Percentiles rank a stretch among this genome's conserved stretches.
Conservation (phyloP, 108 stramenopile genomes). For the Aurantiochytrium sp. region DNA sequence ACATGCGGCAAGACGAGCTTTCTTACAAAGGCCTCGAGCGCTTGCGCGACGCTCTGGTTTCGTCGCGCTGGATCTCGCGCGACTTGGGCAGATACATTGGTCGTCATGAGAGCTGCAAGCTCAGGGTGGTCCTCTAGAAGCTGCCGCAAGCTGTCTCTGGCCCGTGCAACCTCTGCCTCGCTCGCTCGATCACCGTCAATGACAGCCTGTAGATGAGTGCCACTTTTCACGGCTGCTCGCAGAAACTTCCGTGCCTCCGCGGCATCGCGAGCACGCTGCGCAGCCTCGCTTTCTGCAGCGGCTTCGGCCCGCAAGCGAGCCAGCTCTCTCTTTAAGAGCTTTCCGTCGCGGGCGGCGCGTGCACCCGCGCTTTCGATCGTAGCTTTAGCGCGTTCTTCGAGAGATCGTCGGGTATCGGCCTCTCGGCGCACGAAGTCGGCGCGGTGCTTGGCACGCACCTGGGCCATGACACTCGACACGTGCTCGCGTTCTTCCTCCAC, state of each 20-base stretch:
- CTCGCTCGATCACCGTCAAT: background rate
- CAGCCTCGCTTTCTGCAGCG: background rate
- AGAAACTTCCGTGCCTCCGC: background rate
- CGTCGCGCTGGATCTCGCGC: background rate
- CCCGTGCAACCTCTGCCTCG: background rate
- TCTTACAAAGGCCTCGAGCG: background rate
- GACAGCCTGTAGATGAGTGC: background rate
- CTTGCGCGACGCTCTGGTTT: background rate
- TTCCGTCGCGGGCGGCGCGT: background rate
- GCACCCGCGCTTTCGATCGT: background rate
- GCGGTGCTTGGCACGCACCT: background rate
- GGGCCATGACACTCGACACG: background rate
- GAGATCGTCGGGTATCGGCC: background rate
- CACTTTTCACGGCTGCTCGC: background rate
- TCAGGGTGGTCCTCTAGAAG: background rate
- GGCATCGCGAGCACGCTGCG: background rate
- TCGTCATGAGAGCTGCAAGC: background rate
- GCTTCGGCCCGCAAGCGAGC: background rate
- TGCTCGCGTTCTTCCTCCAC: background rate
- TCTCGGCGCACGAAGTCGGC: background rate
- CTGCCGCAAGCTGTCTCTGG: background rate
- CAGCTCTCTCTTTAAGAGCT: background rate
- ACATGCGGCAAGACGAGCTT: background rate
- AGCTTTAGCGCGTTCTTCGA: background rate
- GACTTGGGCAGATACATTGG: background rate